Evolutionary conservation across 164 flowering plant species (phyloP).

Genomic region (Vitis rotundifolia): DNA sequence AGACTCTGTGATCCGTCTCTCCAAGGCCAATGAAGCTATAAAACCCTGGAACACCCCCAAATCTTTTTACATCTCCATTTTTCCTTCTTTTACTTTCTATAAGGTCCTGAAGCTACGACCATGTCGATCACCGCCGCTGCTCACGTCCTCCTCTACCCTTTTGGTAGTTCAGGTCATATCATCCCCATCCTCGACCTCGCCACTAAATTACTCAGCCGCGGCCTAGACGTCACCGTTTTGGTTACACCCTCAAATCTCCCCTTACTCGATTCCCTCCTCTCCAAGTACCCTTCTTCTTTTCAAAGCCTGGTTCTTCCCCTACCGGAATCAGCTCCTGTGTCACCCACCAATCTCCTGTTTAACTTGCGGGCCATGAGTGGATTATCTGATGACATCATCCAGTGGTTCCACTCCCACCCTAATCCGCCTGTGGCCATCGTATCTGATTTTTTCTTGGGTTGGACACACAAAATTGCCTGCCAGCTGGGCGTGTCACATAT

Average conservation of each 20-base stretch:
- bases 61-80: too few species aligned
- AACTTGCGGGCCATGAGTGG: conserved; percentile 12
- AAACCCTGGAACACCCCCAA: too few species aligned
- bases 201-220: conserved; percentile 19
- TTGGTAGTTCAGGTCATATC: conserved; percentile 21
- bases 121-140: conserved; percentile 1
- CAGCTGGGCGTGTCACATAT: conserved; percentile 29
- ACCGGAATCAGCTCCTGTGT: conserved; percentile 3
- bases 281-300: conserved; percentile 22
- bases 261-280: conserved; percentile 22
- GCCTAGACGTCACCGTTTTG: conserved; percentile 27
- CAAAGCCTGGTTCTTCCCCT: conserved; percentile 30
- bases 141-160: conserved; percentile 20
- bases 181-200: conserved; percentile 27
- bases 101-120: neutral
- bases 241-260: conserved; percentile 35
- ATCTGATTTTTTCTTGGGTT: conserved; percentile 40
- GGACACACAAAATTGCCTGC: conserved; percentile 39
- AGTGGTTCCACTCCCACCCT: conserved; percentile 29
- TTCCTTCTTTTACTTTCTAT: too few species aligned
- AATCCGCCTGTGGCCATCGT: conserved; percentile 20
- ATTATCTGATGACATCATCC: conserved; percentile 14
- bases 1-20: too few species aligned
- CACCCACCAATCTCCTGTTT: neutral
- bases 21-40: too few species aligned